Evolutionary conservation across 2,329 filamentous ascomycete species (phyloP), one percentile per base, ranked within the genome.

Genomic region (Neonectria ditissima): DNA sequence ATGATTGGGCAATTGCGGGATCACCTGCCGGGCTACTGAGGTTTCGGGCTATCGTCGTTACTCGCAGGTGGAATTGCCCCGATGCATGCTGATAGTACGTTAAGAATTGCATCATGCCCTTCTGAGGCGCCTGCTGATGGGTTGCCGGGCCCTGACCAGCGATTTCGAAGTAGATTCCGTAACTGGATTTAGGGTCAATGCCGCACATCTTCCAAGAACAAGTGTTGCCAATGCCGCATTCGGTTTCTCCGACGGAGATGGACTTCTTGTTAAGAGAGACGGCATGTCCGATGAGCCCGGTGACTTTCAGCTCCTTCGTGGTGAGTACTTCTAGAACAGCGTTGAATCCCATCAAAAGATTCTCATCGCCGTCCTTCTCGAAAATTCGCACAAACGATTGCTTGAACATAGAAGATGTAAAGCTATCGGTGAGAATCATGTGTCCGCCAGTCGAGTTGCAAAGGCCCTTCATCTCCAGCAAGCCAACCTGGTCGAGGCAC

Each of bases 151-250:
- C 94, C 80, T 98, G 96, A 73, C 92, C 93, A 50, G 96, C 95
- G 76, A 99, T 97, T 79, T 99, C 96, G 73, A 98, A 99, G 81
- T 98, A 99, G 67, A 99, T 87, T 65, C 94, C 96, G 74, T 98
- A 98, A 74, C 94, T 97, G 32, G 96, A 90, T 59, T 90, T 91
- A 11, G 96, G 96, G 73, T 98, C 94, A 70, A 99, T 97, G 70
- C 94, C 94, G 75, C 96, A 98, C 95, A 99, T 97, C 82, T 99
- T 99, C 96, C 96, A 99, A 3, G 94, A 95, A 80, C 95, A 98
- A 1, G 96, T 99, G 77, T 98, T 98, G 69, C 96, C 96, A 73
- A 99, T 97, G 75, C 96, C 96, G 74, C 95, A 97, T 78, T 99
- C 96, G 0, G 96, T 98, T 82, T 99, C 96, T 56, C 96, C 96